These are phyloP conservation scores for Phytophthora vignae DNA, from an alignment of 352 stramenopile species.

Conservation along the genomic window DNA sequence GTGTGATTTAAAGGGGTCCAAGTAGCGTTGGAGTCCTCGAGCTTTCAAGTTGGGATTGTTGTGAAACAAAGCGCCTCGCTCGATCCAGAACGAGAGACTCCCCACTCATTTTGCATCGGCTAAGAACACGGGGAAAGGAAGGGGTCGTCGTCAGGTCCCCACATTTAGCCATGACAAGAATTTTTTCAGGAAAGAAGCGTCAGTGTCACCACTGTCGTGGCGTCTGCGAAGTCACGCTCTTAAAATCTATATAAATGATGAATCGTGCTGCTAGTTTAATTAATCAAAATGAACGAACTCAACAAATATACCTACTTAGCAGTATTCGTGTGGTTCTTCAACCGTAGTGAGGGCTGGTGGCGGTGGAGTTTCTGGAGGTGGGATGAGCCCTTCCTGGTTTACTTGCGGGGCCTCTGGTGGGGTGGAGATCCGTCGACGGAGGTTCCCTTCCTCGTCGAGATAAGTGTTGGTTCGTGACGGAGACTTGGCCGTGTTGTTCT, in stretches of 20 bases:
- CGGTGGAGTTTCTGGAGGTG: constrained; percentile 8
- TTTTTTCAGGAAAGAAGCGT: background rate
- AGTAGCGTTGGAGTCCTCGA: background rate
- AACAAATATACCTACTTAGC: constrained; percentile 1
- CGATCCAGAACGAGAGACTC: background rate
- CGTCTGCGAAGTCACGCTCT: background rate
- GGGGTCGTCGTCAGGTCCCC: background rate
- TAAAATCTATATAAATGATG: background rate
- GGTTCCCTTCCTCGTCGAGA: constrained; percentile 59
- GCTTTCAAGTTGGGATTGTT: background rate
- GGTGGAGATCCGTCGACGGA: constrained; percentile 40
- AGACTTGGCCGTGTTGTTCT: constrained; percentile 42
- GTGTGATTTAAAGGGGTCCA: background rate
- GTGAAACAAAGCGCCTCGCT: background rate
- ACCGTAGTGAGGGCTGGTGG: constrained; percentile 5
- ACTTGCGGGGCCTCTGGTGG: background rate
- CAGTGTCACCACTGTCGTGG: too few relatives aligned
- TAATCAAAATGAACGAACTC: background rate
- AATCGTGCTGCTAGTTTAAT: background rate
- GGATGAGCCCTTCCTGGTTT: constrained; percentile 4
- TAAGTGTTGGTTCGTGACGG: constrained; percentile 53
- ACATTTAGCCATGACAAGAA: background rate
- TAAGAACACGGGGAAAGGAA: constrained; percentile 11
- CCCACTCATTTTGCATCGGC: background rate
- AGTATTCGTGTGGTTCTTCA: constrained; percentile 14